A percentile compares a stretch with the other conserved stretches of the same genome.
These are phyloP conservation scores for Blastobotrys apis DNA, from an alignment of 1,139 yeast species.

Conservation along the genomic window DNA sequence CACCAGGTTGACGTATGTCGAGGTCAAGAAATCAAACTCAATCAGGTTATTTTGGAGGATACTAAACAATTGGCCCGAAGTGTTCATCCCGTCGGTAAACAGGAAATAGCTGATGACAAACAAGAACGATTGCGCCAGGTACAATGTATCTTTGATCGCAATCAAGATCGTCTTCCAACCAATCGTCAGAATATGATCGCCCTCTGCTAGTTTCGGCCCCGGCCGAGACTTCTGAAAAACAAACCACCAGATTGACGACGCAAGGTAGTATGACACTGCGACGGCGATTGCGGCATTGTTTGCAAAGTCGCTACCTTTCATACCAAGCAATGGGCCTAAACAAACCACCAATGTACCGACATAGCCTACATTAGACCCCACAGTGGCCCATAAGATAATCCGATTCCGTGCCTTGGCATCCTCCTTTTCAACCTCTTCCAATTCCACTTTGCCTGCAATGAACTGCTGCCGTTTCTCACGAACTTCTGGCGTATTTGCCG, in stretches of 20 bases:
- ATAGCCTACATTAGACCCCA: slow-evolving; percentile 17
- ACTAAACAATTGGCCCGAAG: slow-evolving; percentile 15
- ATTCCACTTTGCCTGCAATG: slow-evolving; percentile 17
- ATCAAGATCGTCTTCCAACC: slow-evolving; percentile 20
- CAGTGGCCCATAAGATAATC: slow-evolving; percentile 17
- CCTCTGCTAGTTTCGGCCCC: slow-evolving; percentile 19
- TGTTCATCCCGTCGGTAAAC: slow-evolving; percentile 19
- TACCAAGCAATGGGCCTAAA: slow-evolving; percentile 4
- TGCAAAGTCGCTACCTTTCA: slow-evolving; percentile 1
- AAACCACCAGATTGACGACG: slow-evolving; percentile 18
- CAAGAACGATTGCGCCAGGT: slow-evolving; percentile 20
- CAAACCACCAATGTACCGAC: slow-evolving; percentile 19
- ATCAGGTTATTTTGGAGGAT: slow-evolving; percentile 18
- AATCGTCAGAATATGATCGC: slow-evolving; percentile 16
- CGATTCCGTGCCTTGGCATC: slow-evolving; percentile 18
- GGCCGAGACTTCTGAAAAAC: slow-evolving; percentile 16
- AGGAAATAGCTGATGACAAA: slow-evolving; percentile 19
- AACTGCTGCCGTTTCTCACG: slow-evolving; percentile 18
- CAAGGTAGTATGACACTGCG: slow-evolving; percentile 20
- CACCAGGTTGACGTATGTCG: slow-evolving; percentile 17
- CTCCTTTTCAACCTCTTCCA: slow-evolving; percentile 15
- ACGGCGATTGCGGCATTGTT: slow-evolving; percentile 17
- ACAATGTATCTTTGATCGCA: slow-evolving; percentile 18
- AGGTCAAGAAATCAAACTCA: slow-evolving; percentile 16
- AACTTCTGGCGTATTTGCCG: slow-evolving; percentile 20